Base-by-base conservation (phyloP, 2,329 filamentous ascomycete genomes). In the Fusarium sp. region DNA sequence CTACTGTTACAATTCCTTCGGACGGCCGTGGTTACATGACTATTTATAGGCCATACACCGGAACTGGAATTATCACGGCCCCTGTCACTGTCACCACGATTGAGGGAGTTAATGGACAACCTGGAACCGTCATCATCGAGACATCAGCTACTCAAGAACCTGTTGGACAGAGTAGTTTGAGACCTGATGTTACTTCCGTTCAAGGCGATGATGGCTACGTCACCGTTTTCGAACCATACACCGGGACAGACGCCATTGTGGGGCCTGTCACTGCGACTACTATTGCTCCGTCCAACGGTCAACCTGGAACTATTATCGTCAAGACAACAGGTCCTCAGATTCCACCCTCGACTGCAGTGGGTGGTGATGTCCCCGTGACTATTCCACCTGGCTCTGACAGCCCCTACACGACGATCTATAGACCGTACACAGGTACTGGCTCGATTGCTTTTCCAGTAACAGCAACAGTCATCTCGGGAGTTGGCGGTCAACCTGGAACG, bases 121-220 rank as follows among this genome's bases (percentile, higher is more conserved):
- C 67, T 5, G 67, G 67, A 12, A 70, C 67, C 5, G 46, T 70
- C 3, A 70, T 70, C 20, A 70, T 70, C 5, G 67, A 70, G 40
- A 70, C 67, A 4, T 67, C 66, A 8, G 49, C 34, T 24, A 40
- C 64, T 27, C 58, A 63, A 32, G 44, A 32, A 8, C 18, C 58
- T 5, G 32, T 14, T 7, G n/a, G 6, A 6, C 30, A 62, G 20
- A 67, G 49, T 10, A 54, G 38, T 12, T n/a, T 22, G 6, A 15
- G 15, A 16, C 44, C 30, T 16, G 30, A 32, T n/a, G 8, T 55
- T 24, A 64, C 40, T 18, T 40, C 59, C 14, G 43, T 53, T 8
- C 40, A 68, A 16, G 65, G 64, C 16, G 57, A 29, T 15, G 59
- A 68, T 24, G 64, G 52, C 10, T 68, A 68, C n/a, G 25, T 64